phyloP scores from a whole-genome alignment of 2,329 filamentous ascomycete species.

The Xylaria sp. region DNA sequence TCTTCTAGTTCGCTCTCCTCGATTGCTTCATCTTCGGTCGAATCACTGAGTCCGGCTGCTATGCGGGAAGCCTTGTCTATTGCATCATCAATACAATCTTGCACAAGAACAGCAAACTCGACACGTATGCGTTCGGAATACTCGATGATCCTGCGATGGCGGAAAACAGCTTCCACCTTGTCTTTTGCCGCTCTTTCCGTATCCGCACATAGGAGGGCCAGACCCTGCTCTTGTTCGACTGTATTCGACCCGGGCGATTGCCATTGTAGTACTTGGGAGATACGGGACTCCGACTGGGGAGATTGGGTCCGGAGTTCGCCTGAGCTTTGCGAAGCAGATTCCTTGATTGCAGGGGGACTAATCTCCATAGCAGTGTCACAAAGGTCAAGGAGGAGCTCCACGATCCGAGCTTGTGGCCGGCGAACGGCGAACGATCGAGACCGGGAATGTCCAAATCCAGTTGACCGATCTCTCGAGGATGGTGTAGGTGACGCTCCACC shows the following conservation, averaged over 20 bases:
- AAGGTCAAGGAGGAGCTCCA: conserved; percentile 91
- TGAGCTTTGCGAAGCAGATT: conserved; percentile 68
- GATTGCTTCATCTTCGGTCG: conserved; percentile 65
- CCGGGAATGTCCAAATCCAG: conserved; percentile 78
- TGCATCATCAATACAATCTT: conserved; percentile 93
- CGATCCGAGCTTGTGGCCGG: conserved; percentile 87
- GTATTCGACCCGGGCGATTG: conserved; percentile 92
- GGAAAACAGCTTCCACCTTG: conserved; percentile 92
- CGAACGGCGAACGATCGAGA: conserved; percentile 90
- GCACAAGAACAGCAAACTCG: conserved; percentile 89
- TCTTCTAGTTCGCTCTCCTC: conserved; percentile 55
- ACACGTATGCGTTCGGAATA: conserved; percentile 95
- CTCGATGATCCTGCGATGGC: conserved; percentile 90
- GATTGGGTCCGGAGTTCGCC: conserved; percentile 91
- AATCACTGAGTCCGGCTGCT: conserved; percentile 83
- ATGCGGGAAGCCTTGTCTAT: conserved; percentile 88
- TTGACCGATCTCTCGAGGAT: conserved; percentile 73
- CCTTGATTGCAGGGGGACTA: conserved; percentile 91
- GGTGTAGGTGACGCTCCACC: conserved; percentile 73
- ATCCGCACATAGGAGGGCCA: conserved; percentile 86
- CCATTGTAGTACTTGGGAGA: conserved; percentile 95
- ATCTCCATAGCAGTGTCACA: conserved; percentile 97
- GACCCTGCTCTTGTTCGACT: conserved; percentile 88
- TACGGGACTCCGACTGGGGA: conserved; percentile 92
- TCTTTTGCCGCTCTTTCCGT: conserved; percentile 82